Evolutionary conservation across 129 eudicot species (phyloP), one percentile per base, ranked within the genome.

Genomic region (Saposhnikovia divaricata): DNA sequence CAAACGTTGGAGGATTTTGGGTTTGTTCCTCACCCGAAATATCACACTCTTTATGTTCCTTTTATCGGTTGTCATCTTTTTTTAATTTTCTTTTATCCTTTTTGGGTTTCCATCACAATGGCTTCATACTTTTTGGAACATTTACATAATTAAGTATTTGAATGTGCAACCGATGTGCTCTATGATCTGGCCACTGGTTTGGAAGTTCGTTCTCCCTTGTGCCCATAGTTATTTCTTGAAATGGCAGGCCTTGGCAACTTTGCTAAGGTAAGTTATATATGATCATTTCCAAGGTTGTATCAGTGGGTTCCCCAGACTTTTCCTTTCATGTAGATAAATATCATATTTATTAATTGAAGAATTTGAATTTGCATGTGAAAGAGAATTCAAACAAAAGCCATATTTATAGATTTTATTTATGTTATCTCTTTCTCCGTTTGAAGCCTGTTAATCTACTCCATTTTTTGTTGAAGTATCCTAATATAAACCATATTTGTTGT

Each of bases 241-340:
- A 81, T 87, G 87, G 99, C 99, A 75, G 99, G 97, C 77, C 95
- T 95, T 82, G 97, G 99, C 53, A 95, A 95, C 87, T 92, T 95
- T 72, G 97, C 96, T 25, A 95, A 95, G 93, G 99, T 91, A 77
- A 82, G 83, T 74, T 70, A 68, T 61, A 45, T 44, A 6, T 74
- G 76, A 55, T 72, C 65, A 31, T 3, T 40, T 72, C 27, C 65
- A 61, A 21, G 59, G 31, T 31, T 12, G 34, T 8, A 6, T 28
- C 73, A n/a, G 39, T 31, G 27, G 47, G 65, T 44, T 74, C 39
- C 70, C 70, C 1, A 12, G 40, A 14, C 43, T 77, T 11, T 13
- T 53, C 37, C 50, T n/a, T 38, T 75, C 12, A 46, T 74, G 42
- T 46, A 46, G 61, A n/a, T 42, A 10, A 44, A 73, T 42, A 27